Evolutionary conservation across 2,329 filamentous ascomycete genomes (phyloP), one percentile per base, ranked within the genome.

Genomic region (Epichloe uncinata): DNA sequence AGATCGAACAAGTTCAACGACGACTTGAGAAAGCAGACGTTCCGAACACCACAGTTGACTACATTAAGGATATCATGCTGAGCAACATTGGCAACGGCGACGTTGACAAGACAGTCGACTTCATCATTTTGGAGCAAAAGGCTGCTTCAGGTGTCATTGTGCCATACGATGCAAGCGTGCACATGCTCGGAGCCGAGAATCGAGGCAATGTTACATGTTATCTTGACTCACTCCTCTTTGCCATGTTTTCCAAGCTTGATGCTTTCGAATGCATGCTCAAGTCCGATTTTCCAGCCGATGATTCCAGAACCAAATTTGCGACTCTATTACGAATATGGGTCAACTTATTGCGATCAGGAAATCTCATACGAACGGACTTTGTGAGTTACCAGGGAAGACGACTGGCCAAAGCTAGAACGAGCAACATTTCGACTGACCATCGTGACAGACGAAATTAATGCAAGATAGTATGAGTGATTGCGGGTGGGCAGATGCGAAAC

Each of bases 231-330:
- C 70, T 97, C 20, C 75, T 98, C 1, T 97, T 96, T 63, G 85
- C 91, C 64, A 96, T 98, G 88, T 97, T 97, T 63, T 85, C 87
- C 16, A 83, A 87, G 53, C 74, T 96, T 36, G 84, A 88, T 56
- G 90, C 85, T 55, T 98, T 95, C 63, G 91, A 97, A 65, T 87
- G 85, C 45, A 95, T 97, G 74, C 73, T 96, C 35, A 90, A 87
- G 63, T 84, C 84, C 51, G 81, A 83, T 7, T 87, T 87, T 54
- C 76, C 81, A 26, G 47, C 58, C 15, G 85, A 93, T 53, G 81
- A 87, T 54, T 67, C 72, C 11, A 79, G 84, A 54, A 81, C 79
- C 57, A 86, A 82, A 57, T 71, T 98, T 48, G 84, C 84, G n/a
- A 81, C 82, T 9, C 67, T 95, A 22, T 66, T 97, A 46, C 79